These are phyloP conservation scores for Glycine latifolia DNA, from an alignment of 306 rosid species.

Conservation along the genomic window DNA sequence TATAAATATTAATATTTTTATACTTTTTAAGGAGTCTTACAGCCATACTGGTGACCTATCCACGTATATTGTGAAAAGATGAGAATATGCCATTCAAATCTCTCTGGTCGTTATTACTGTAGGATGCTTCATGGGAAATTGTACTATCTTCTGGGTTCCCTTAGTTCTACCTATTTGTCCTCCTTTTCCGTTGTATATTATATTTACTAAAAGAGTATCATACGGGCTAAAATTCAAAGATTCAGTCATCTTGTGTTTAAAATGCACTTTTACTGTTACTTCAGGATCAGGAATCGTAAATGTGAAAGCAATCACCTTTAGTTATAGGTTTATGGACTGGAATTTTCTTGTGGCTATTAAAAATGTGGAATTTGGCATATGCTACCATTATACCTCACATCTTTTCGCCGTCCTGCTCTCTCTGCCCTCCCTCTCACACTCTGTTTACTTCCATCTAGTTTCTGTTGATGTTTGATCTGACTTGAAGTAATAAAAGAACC, in stretches of 20 bases:
- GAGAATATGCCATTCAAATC: neutral
- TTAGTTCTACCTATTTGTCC: neutral
- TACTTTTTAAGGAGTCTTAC: conserved; percentile 19
- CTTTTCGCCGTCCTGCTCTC: conserved; percentile 34
- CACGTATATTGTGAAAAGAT: no score
- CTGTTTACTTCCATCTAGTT: conserved; percentile 9
- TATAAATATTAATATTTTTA: neutral
- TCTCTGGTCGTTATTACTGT: neutral
- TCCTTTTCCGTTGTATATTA: neutral
- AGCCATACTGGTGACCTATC: no score
- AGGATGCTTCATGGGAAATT: neutral
- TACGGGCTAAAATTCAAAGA: conserved; percentile 11
- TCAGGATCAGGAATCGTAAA: conserved; percentile 5
- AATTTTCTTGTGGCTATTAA: conserved; percentile 30
- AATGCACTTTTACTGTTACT: conserved; percentile 8
- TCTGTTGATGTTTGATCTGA: conserved; percentile 25
- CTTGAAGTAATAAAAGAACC: conserved; percentile 33
- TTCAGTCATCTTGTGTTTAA: conserved; percentile 22
- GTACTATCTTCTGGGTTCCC: neutral
- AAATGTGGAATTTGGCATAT: conserved; percentile 16
- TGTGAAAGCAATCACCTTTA: conserved; percentile 18
- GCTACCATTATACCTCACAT: neutral
- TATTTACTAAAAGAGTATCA: neutral
- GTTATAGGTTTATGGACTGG: conserved; percentile 24
- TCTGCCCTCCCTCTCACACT: neutral